phyloP scores from a whole-genome alignment of 345 rosid species.

The Eucalyptus cloeziana region DNA sequence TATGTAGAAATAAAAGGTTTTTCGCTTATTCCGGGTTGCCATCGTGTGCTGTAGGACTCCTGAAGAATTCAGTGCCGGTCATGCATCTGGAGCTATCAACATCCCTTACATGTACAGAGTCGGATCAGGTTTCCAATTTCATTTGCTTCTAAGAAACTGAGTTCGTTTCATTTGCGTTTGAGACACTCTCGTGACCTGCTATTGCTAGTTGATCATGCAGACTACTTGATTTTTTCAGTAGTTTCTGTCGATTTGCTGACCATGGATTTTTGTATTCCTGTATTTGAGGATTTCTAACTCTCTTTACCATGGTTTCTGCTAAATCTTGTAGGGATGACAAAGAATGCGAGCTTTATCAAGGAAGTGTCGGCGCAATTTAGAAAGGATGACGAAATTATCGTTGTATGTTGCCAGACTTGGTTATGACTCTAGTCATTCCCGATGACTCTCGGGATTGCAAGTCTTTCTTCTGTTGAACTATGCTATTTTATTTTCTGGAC shows the following conservation, averaged over 20 bases:
- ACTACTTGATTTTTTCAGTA: background rate
- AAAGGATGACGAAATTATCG: conserved; percentile 68
- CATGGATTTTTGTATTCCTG: background rate
- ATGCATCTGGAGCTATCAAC: conserved; percentile 65
- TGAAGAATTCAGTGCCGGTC: conserved; percentile 76
- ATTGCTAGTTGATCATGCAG: background rate
- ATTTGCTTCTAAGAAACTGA: background rate
- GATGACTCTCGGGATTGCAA: background rate
- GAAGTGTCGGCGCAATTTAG: conserved; percentile 49
- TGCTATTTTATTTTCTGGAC: background rate
- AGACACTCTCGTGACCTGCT: background rate
- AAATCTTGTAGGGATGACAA: conserved; percentile 37
- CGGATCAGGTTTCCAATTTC: conserved; percentile 48
- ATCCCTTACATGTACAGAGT: conserved; percentile 75
- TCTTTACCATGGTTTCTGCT: background rate
- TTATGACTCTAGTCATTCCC: background rate
- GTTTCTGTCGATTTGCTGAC: background rate
- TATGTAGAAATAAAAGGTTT: background rate
- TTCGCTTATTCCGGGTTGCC: background rate
- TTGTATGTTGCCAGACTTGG: conserved; percentile 28
- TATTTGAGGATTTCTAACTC: background rate
- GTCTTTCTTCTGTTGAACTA: background rate
- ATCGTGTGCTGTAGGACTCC: conserved; percentile 32
- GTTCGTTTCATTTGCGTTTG: background rate
- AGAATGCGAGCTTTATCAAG: conserved; percentile 51